Base-by-base conservation (phyloP, 768 basidiomycete genomes). In the Boletus fagicola region DNA sequence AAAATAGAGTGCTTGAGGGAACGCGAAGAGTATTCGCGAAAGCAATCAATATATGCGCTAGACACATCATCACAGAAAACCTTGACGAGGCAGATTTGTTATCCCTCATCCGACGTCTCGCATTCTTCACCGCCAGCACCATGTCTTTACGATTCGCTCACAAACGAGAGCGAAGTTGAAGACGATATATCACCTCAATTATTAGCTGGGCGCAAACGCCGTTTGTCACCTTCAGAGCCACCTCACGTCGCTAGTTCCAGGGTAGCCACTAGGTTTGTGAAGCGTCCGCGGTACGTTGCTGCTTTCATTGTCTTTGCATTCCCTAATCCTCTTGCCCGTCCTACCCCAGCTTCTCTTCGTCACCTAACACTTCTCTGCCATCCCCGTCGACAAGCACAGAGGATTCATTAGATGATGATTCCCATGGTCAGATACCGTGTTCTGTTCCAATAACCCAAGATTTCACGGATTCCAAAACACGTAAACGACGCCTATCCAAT, bases 401-500 rank as follows among this genome's bases (percentile, higher is more conserved):
- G 2, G 42, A 42, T n/a, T 5, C 10, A 0, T 38, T n/a, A 15
- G 55, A 61, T 0, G 13, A n/a, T 22, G 30, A 42, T 7, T 3
- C 26, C 1, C n/a, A 24, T 11, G 28, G 20, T 51, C 49, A 26
- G 49, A 22, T 7, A 1, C 3, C 43, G 4, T 18, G 4, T 0
- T 38, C 39, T 36, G 7, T 26, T 4, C 36, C 18, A 26, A 11
- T 16, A 20, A 8, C 40, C 9, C 60, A 54, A 18, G 36, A 2
- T 38, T 20, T 33, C 10, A 11, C 51, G 5, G 13, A 53, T 18
- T 56, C 58, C 1, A 16, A n/a, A 28, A 26, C 16, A 18, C 59
- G 49, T 39, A 77, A 79, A 57, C 75, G 76, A 28, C 66, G 74
- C 2, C 24, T 76, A 2, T 79, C 80, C 0, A 72, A 76, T 28